Conservation (phyloP, 164 flowering plant genomes). For the Houttuynia cordata region DNA sequence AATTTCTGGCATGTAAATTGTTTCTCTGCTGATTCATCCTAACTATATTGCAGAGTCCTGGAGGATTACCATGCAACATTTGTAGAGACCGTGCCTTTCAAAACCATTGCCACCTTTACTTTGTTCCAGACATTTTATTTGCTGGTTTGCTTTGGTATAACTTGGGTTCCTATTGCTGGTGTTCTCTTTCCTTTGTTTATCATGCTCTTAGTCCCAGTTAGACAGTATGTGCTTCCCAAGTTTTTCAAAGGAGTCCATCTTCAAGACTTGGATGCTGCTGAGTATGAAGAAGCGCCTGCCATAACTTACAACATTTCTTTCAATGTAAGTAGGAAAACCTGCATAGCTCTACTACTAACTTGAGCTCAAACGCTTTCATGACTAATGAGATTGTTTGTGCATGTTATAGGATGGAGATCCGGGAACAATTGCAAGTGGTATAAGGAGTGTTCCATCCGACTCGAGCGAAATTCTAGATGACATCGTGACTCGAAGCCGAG, state of each 20-base stretch:
- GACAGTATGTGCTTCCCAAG: conserved; percentile 83
- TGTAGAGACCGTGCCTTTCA: conserved; percentile 80
- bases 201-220: conserved; percentile 86
- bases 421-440: conserved; percentile 7
- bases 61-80: conserved; percentile 75
- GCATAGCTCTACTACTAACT: background rate
- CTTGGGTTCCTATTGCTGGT: conserved; percentile 95
- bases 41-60: conserved; percentile 43
- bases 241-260: conserved; percentile 88
- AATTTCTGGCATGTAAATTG: background rate
- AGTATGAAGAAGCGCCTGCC: conserved; percentile 83
- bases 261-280: conserved; percentile 89
- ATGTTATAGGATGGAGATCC: conserved; percentile 42
- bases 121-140: conserved; percentile 72
- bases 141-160: conserved; percentile 74
- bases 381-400: background rate
- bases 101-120: conserved; percentile 61
- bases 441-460: conserved; percentile 26
- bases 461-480: conserved; percentile 70
- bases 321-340: conserved; percentile 37
- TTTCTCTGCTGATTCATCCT: background rate
- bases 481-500: conserved; percentile 77
- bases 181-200: conserved; percentile 83
- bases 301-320: conserved; percentile 41
- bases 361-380: background rate